These are phyloP conservation scores for Glycine latifolia DNA, from an alignment of 306 rosid species.

Conservation along the genomic window DNA sequence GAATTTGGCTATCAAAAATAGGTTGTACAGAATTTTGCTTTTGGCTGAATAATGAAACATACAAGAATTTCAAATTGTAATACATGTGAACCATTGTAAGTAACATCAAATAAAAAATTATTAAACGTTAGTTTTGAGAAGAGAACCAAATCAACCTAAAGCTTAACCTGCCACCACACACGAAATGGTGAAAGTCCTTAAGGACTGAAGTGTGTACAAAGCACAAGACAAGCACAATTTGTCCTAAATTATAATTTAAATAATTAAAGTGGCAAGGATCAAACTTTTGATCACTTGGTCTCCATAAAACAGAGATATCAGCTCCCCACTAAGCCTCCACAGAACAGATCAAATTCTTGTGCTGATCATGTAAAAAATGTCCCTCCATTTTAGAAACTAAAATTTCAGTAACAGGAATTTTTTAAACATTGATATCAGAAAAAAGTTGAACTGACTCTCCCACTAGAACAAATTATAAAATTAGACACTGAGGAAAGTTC, in stretches of 20 bases:
- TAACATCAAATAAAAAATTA: conserved; percentile 9
- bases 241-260: conserved; percentile 16
- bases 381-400: background rate
- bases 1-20: conserved; percentile 38
- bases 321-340: background rate
- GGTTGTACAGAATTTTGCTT: conserved; percentile 1
- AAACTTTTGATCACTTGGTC: background rate
- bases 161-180: conserved; percentile 16
- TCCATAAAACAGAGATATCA: background rate
- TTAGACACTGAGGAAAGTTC: background rate
- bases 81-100: conserved; percentile 10
- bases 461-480: conserved; percentile 21
- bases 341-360: background rate
- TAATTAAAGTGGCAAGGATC: background rate
- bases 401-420: background rate
- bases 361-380: background rate
- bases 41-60: conserved; percentile 29
- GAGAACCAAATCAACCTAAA: conserved; percentile 28
- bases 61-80: conserved; percentile 25
- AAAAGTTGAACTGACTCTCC: background rate
- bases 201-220: conserved; percentile 6
- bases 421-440: conserved; percentile 1
- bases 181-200: background rate
- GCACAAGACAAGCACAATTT: background rate
- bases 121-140: background rate